Evolutionary conservation across 495 filamentous ascomycete species (phyloP), one percentile per base, ranked within the genome.

Genomic region (Hypoxylon rickii): DNA sequence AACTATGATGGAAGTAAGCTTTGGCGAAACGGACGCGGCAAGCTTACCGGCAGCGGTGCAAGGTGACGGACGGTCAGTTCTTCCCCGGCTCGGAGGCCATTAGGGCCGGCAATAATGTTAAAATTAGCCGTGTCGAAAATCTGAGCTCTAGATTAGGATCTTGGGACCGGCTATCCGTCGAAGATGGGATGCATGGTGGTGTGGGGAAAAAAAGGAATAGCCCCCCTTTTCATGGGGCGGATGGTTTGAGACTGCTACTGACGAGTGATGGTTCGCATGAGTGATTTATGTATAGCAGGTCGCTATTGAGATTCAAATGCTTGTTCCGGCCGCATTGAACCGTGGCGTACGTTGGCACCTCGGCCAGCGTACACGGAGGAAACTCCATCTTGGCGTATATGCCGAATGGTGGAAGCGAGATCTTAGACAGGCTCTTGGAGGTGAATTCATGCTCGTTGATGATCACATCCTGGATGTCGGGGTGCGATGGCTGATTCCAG

Each of bases 261-360:
- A 85, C 77, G 20, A 91, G 73, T 36, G 80, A 80, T 2, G 87
- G 88, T 20, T 75, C 77, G 73, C 88, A 91, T 0, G 79, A 84
- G 73, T 91, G 88, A 68, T 91, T 90, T 73, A 84, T 86, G 72
- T 81, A 90, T 42, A 91, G 79, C 46, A 90, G 68, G 63, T 90
- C 88, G 55, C 80, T 85, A 73, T 91, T 89, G 31, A 91, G 77
- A 66, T 89, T 83, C 67, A 90, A 77, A 71, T 91, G 87, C 48
- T 70, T 73, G 65, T 84, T 68, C 33, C 59, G 68, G 21, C 81
- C 80, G 22, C 80, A 81, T 66, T 91, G 88, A 15, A 90, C 87
- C 11, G 81, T 86, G 10, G 84, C 83, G 69, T 89, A 90, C 17
- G 86, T 86, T 10, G 85, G 79, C 41, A 67, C 58, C 3, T 63